These are phyloP conservation scores for Helotiales sp. DNA, from an alignment of 2,329 filamentous ascomycete species.

Conservation along the genomic window DNA sequence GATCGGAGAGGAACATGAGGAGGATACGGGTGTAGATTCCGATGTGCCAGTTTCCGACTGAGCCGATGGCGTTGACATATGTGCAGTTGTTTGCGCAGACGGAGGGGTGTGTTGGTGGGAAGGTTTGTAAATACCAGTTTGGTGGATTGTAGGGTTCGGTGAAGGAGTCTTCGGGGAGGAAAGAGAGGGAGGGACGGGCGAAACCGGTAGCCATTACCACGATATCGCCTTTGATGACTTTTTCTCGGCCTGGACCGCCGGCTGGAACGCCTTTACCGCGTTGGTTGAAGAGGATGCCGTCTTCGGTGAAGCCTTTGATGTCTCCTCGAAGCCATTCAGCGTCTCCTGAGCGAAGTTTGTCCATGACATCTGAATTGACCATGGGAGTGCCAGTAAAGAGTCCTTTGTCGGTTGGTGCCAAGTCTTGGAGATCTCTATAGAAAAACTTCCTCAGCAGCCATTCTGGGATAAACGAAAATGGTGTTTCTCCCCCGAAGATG, in stretches of 20 bases:
- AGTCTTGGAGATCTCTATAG: constrained; percentile 75
- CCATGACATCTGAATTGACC: constrained; percentile 81
- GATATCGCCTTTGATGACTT: constrained; percentile 70
- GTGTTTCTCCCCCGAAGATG: constrained; percentile 75
- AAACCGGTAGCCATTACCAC: constrained; percentile 84
- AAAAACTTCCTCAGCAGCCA: constrained; percentile 73
- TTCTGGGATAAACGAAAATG: constrained; percentile 77
- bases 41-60: constrained; percentile 85
- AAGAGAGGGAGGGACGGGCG: constrained; percentile 69
- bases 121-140: constrained; percentile 87
- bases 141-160: constrained; percentile 72
- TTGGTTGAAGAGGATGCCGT: constrained; percentile 70
- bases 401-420: constrained; percentile 69
- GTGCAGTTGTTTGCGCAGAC: constrained; percentile 77
- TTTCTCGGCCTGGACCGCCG: constrained; percentile 68
- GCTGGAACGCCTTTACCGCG: constrained; percentile 72
- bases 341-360: constrained; percentile 68
- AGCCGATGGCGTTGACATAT: constrained; percentile 79
- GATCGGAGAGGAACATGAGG: constrained; percentile 83
- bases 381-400: constrained; percentile 85
- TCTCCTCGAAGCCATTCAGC: constrained; percentile 83
- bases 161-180: constrained; percentile 74
- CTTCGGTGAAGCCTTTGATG: constrained; percentile 63
- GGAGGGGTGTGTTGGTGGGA: constrained; percentile 71
- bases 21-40: constrained; percentile 86